Evolutionary conservation across 2,329 filamentous ascomycete species (phyloP), one percentile per base, ranked within the genome.

Genomic region (Pezicula radicicola): DNA sequence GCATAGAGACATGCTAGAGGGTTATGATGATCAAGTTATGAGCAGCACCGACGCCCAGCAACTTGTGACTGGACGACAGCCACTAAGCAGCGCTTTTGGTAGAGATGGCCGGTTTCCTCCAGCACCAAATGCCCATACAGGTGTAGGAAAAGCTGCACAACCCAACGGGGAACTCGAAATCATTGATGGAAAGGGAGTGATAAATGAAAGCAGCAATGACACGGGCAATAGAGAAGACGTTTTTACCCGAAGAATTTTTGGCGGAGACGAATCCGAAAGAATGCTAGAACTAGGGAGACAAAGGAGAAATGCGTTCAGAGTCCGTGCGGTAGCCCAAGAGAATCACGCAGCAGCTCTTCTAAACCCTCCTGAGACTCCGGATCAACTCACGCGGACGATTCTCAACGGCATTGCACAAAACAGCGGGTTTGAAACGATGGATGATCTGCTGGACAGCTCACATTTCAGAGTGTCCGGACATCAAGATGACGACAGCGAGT

Each of bases 1-100:
- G 70, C 91, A 94, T 54, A 83, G 84, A 54, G 93, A 97, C 58
- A 88, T 92, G 54, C 77, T 93, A 6, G 85, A 89, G 51, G 85
- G 84, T 2, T 77, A 91, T 56, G 88, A 92, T 62, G 88, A 92
- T 55, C 88, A 92, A 64, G 80, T 88, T 49, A 83, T 89, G 68
- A 81, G 89, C 36, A 88, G 88, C 54, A 84, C 83, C 18, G 85
- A 91, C 59, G 84, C 89, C 10, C 84, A 88, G 53, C 87, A 93
- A 60, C 80, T 95, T 6, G 81, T 94, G 12, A 80, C 85, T 13
- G 84, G 87, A 48, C 81, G 88, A 40, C 87, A 91, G 60, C 89
- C 89, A 0, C 78, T 93, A 43, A 92, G 88, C 65, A 83, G 83
- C 58, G 71, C 83, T 46, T 91, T 91, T 55, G 88, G 88, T 1